Evolutionary conservation across 169 alveolate genomes (phyloP), one percentile per base, ranked within the genome.

Genomic region (Cytauxzoon felis): DNA sequence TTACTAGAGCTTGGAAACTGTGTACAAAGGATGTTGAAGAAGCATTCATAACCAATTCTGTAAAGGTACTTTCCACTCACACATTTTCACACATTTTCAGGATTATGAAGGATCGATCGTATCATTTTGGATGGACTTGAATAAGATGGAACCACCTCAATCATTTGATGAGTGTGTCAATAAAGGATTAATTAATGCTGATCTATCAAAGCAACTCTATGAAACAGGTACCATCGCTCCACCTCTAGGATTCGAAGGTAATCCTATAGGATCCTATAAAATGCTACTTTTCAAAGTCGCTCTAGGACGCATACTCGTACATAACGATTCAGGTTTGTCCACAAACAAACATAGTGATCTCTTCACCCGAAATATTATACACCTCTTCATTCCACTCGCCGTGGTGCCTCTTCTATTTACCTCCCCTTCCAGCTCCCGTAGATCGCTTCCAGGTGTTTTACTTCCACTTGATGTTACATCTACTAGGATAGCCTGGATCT

Each of bases 1-100:
- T 88, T 32, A 71, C 84, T 32, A 78, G 86, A 38, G 91, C 81
- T 4, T 81, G 93, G 89, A 49, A 56, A 43, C 60, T 88, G 30
- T 80, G 72, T 48, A 56, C 86, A 5, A 36, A 58, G 21, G 91
- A 72, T 1, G 73, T 78, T 26, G 81, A 76, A 26, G 83, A 51
- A 0, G 26, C 61, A 5, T 88, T 88, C 62, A 78, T 70, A n/a
- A 47, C 73, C n/a, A 59, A 71, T 21, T 76, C 92, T 13, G 50
- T 67, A 21, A 63, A 61, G 78, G 84, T 73, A 38, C 9, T 61
- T 1, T 30, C 13, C 2, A 1, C 3, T n/a, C n/a, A n/a, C n/a
- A n/a, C n/a, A 16, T 9, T 49, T 9, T 27, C 4, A 29, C 3
- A 13, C 4, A 24, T 21, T 24, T 21, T 41, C 78, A 82, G 90